Percentiles rank a stretch among this genome's conserved stretches.
Evolutionary conservation across 2,329 filamentous ascomycete genomes (phyloP).

Genomic region (Colletotrichum phormii): DNA sequence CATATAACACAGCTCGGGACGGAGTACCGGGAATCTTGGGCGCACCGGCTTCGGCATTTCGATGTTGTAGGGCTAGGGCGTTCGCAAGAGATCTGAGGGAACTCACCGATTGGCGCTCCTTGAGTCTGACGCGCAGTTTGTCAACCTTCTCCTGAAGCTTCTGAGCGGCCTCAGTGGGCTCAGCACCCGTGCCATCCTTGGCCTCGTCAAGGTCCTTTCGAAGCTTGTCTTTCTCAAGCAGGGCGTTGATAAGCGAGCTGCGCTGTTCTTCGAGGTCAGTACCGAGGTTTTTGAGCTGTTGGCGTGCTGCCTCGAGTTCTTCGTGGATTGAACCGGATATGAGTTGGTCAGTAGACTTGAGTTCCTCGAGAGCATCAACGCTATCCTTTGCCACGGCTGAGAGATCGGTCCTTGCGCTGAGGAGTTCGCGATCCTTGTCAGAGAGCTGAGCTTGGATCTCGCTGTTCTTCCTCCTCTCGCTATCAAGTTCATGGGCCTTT

Average conservation of each 20-base stretch:
- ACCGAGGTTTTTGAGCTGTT: slow-evolving; percentile 59
- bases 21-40: slow-evolving; percentile 6
- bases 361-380: slow-evolving; percentile 64
- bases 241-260: slow-evolving; percentile 68
- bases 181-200: slow-evolving; percentile 51
- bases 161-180: slow-evolving; percentile 50
- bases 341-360: slow-evolving; percentile 70
- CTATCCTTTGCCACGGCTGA: slow-evolving; percentile 66
- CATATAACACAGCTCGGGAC: slow-evolving; percentile 16
- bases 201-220: slow-evolving; percentile 64
- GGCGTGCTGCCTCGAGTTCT: slow-evolving; percentile 67
- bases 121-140: slow-evolving; percentile 66
- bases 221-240: slow-evolving; percentile 71
- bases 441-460: slow-evolving; percentile 61
- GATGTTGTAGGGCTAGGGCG: background rate
- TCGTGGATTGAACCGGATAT: slow-evolving; percentile 68
- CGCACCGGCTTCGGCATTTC: background rate
- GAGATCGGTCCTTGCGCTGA: slow-evolving; percentile 64
- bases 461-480: slow-evolving; percentile 45
- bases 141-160: slow-evolving; percentile 66
- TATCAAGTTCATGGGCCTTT: slow-evolving; percentile 53
- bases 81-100: slow-evolving; percentile 17
- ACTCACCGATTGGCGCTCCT: slow-evolving; percentile 71
- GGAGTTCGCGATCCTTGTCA: slow-evolving; percentile 67
- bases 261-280: slow-evolving; percentile 68